These are phyloP conservation scores for Diospyros kaki DNA, from an alignment of 148 eudicot genomes.

Conservation along the genomic window DNA sequence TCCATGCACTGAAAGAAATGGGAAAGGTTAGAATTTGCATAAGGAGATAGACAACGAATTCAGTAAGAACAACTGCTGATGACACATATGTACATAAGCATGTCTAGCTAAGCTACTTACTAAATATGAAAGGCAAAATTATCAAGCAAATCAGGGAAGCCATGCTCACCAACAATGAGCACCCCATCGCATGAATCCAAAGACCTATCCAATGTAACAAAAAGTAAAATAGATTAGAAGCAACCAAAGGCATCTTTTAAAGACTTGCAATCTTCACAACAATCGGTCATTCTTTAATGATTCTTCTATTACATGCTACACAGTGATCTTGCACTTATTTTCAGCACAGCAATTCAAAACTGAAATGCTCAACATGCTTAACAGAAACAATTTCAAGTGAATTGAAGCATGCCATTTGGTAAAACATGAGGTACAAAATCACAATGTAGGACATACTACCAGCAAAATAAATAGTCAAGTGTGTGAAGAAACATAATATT, in stretches of 20 bases:
- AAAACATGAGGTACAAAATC: too few species aligned
- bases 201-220: conserved; percentile 44
- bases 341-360: background rate
- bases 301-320: background rate
- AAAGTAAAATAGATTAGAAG: conserved; percentile 2
- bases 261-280: too few species aligned
- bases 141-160: conserved; percentile 93
- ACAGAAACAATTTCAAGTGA: too few species aligned
- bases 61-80: background rate
- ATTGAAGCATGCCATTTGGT: too few species aligned
- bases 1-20: background rate
- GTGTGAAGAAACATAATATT: too few species aligned
- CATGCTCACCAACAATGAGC: conserved; percentile 95
- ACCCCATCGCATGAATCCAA: conserved; percentile 85
- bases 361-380: too few species aligned
- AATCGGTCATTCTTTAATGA: too few species aligned
- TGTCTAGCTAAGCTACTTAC: conserved; percentile 47
- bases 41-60: conserved; percentile 1
- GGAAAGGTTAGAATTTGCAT: background rate
- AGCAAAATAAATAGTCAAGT: too few species aligned
- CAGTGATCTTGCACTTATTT: background rate
- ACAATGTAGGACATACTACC: too few species aligned
- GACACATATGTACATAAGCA: background rate
- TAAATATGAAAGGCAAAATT: conserved; percentile 69
- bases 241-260: background rate